Evolutionary conservation across 257 asterid genomes (phyloP).

Genomic region (Jacaranda mimosifolia): DNA sequence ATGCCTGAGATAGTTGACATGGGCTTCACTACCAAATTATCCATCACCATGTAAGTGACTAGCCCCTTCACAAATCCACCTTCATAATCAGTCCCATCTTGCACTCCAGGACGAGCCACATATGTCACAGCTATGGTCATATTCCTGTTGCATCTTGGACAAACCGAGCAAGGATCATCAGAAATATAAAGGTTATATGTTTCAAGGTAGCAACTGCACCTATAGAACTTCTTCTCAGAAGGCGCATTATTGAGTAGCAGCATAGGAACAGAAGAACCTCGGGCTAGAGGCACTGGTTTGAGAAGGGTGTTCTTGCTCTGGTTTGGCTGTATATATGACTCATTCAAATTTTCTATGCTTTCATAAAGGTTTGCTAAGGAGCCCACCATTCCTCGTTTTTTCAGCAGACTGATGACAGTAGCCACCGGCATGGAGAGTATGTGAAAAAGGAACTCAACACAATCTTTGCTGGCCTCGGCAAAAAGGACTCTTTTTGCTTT

Average conservation of each 20-base stretch:
- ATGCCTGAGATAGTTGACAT: constrained; percentile 42
- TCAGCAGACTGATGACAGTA: constrained; percentile 28
- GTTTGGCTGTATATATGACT: no score
- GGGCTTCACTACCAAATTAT: constrained; percentile 43
- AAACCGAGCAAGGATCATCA: constrained; percentile 7
- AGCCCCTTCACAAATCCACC: constrained; percentile 4
- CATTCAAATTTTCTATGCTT: not conserved
- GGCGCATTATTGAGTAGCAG: no score
- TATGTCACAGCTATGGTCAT: not conserved
- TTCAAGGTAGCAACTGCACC: not conserved
- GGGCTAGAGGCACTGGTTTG: no score
- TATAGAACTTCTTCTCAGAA: not conserved
- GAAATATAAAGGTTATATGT: not conserved
- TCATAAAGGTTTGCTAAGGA: constrained; percentile 33
- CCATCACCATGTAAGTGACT: constrained; percentile 46
- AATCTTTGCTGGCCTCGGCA: constrained; percentile 46
- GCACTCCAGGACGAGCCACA: not conserved
- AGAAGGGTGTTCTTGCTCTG: no score
- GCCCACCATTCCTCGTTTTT: constrained; percentile 36
- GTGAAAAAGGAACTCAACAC: constrained; percentile 47
- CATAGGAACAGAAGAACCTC: no score
- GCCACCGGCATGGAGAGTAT: constrained; percentile 39
- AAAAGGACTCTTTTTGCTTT: constrained; percentile 37
- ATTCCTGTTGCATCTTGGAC: not conserved
- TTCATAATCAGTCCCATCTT: not conserved